phyloP scores from a whole-genome alignment of 805 yeast species.

The Candida dajiaensis region DNA sequence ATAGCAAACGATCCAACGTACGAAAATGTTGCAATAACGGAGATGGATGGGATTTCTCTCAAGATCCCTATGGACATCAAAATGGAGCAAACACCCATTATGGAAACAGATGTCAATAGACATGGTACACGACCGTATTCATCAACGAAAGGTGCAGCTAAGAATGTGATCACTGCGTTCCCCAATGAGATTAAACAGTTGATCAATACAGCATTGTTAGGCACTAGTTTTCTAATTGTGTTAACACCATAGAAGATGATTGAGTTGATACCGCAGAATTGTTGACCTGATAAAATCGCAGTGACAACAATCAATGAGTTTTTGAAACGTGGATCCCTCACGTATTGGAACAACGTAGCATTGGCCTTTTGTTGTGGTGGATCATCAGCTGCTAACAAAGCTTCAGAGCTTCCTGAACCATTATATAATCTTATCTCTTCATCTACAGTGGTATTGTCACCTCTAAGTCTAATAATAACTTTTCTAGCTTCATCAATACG shows the following conservation, averaged over 20 bases:
- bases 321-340: conserved; percentile 43
- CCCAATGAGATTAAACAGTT: conserved; percentile 73
- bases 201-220: conserved; percentile 61
- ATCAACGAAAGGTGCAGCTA: conserved; percentile 74
- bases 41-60: conserved; percentile 36
- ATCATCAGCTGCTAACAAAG: not conserved
- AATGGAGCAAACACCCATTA: conserved; percentile 64
- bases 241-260: conserved; percentile 92
- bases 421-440: conserved; percentile 12
- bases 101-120: conserved; percentile 53
- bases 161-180: conserved; percentile 68
- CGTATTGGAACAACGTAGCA: conserved; percentile 36
- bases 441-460: conserved; percentile 18
- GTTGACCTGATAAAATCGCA: conserved; percentile 76
- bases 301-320: conserved; percentile 63
- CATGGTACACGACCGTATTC: conserved; percentile 68
- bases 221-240: conserved; percentile 65
- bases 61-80: conserved; percentile 64
- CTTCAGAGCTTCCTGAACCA: not conserved
- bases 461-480: conserved; percentile 31
- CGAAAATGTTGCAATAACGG: conserved; percentile 58
- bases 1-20: conserved; percentile 85
- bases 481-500: conserved; percentile 35
- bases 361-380: not conserved
- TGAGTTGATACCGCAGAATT: conserved; percentile 88